Conservation (phyloP, 352 stramenopile species). For the Pythium folliculosum region DNA sequence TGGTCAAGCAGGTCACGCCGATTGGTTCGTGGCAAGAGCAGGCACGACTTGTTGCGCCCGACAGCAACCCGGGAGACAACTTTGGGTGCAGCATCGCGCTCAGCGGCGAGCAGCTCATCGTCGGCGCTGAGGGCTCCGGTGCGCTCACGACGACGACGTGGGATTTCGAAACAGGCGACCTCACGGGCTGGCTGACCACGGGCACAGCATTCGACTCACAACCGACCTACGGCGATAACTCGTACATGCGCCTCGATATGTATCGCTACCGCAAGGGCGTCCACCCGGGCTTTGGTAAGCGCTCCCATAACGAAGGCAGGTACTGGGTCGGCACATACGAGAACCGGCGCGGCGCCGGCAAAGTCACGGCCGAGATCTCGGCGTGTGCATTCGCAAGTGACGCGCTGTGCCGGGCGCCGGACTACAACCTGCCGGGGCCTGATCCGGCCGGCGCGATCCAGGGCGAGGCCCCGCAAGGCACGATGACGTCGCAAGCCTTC, state of each 20-base stretch:
- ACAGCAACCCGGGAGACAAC: slow-evolving; percentile 72
- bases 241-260: slow-evolving; percentile 72
- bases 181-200: slow-evolving; percentile 93
- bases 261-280: slow-evolving; percentile 51
- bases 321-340: slow-evolving; percentile 97
- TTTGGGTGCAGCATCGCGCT: slow-evolving; percentile 80
- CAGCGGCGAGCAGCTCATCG: slow-evolving; percentile 74
- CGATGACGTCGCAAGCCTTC: slow-evolving; percentile 94
- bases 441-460: slow-evolving; percentile 75
- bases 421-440: slow-evolving; percentile 80
- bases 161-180: slow-evolving; percentile 97
- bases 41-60: slow-evolving; percentile 50
- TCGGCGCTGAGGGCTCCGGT: slow-evolving; percentile 67
- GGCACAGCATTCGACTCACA: slow-evolving; percentile 93
- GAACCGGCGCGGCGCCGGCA: slow-evolving; percentile 74
- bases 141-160: slow-evolving; percentile 91
- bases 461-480: slow-evolving; percentile 91
- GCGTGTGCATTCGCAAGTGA: slow-evolving; percentile 74
- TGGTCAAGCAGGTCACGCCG: slow-evolving; percentile 44
- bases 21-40: slow-evolving; percentile 74
- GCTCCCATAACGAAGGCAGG: slow-evolving; percentile 69
- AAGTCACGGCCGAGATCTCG: slow-evolving; percentile 42
- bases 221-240: slow-evolving; percentile 96
- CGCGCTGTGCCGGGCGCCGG: slow-evolving; percentile 49
- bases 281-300: slow-evolving; percentile 45